Evolutionary conservation across 1,284 basidiomycete species (phyloP).

Genomic region (Bjerkandera adusta): DNA sequence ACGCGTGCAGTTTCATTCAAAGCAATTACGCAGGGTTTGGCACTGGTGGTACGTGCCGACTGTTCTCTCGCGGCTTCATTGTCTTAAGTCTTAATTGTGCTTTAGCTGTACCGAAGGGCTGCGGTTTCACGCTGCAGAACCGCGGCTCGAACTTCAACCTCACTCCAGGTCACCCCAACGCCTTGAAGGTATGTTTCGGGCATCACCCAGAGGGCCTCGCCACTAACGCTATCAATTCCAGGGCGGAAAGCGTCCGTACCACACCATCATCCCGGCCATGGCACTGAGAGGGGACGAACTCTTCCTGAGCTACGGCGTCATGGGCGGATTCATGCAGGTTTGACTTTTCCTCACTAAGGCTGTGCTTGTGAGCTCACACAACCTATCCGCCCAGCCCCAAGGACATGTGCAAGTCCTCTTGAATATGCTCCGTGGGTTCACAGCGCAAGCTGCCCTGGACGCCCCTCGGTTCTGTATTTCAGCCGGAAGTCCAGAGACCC

Average conservation of each 20-base stretch:
- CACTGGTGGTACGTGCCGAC: slow-evolving; percentile 54
- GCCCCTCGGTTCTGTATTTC: slow-evolving; percentile 96
- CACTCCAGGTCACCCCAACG: slow-evolving; percentile 82
- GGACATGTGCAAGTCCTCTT: slow-evolving; percentile 94
- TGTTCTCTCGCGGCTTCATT: slow-evolving; percentile 1
- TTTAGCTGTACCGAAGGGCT: slow-evolving; percentile 89
- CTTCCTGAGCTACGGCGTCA: slow-evolving; percentile 88
- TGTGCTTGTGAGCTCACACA: too few species aligned
- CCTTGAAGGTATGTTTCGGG: slow-evolving; percentile 47
- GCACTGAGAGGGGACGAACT: slow-evolving; percentile 81
- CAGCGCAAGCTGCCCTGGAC: slow-evolving; percentile 84
- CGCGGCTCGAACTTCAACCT: slow-evolving; percentile 86
- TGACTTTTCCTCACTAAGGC: slow-evolving; percentile 16
- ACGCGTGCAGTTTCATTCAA: slow-evolving; percentile 93
- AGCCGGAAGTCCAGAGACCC: slow-evolving; percentile 71
- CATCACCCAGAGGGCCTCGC: not conserved
- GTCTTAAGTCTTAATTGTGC: too few species aligned
- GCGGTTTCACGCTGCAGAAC: slow-evolving; percentile 96
- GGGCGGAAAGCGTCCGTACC: slow-evolving; percentile 89
- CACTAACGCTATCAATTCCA: too few species aligned
- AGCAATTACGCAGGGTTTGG: slow-evolving; percentile 88
- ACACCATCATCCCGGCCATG: slow-evolving; percentile 95
- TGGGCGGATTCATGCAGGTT: slow-evolving; percentile 95
- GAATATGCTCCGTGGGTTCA: slow-evolving; percentile 85
- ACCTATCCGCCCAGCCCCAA: slow-evolving; percentile 82